phyloP scores from a whole-genome alignment of 2,329 filamentous ascomycete genomes.

The Nannizzia gypsea region DNA sequence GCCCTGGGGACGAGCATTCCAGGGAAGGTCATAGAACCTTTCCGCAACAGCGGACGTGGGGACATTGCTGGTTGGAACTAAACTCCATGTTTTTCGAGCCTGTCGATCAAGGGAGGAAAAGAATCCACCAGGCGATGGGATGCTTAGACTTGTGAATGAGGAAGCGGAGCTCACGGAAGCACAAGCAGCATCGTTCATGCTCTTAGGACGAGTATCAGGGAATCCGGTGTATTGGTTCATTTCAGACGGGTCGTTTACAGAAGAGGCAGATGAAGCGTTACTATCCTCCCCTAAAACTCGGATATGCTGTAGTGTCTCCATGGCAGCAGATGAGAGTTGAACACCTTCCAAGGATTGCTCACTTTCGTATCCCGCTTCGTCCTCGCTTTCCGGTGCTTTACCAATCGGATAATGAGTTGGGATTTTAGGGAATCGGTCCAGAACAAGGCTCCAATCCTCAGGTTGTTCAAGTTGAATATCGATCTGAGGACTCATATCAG shows the following conservation, averaged over 20 bases:
- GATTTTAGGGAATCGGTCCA: slow-evolving; percentile 31
- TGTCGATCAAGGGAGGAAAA: slow-evolving; percentile 72
- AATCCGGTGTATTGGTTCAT: slow-evolving; percentile 46
- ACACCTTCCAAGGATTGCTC: slow-evolving; percentile 29
- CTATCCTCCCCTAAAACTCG: slow-evolving; percentile 40
- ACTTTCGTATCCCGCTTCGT: background rate
- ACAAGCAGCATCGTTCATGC: slow-evolving; percentile 35
- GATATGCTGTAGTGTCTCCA: slow-evolving; percentile 68
- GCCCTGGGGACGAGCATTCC: slow-evolving; percentile 41
- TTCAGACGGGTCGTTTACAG: slow-evolving; percentile 21
- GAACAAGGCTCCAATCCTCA: slow-evolving; percentile 49
- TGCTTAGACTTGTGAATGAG: slow-evolving; percentile 68
- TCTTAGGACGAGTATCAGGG: slow-evolving; percentile 42
- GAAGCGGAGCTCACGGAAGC: slow-evolving; percentile 50
- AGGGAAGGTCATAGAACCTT: slow-evolving; percentile 78
- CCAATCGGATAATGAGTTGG: slow-evolving; percentile 15
- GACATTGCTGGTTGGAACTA: slow-evolving; percentile 44
- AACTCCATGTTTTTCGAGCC: slow-evolving; percentile 71
- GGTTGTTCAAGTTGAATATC: slow-evolving; percentile 30
- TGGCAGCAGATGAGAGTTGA: slow-evolving; percentile 63
- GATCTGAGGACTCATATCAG: slow-evolving; percentile 21
- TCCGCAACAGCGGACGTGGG: slow-evolving; percentile 87
- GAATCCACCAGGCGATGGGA: slow-evolving; percentile 85
- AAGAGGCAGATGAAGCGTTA: slow-evolving; percentile 27
- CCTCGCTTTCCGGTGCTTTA: background rate